Conservation (phyloP, 1,284 basidiomycete genomes). For the Boletus semigastroideus region DNA sequence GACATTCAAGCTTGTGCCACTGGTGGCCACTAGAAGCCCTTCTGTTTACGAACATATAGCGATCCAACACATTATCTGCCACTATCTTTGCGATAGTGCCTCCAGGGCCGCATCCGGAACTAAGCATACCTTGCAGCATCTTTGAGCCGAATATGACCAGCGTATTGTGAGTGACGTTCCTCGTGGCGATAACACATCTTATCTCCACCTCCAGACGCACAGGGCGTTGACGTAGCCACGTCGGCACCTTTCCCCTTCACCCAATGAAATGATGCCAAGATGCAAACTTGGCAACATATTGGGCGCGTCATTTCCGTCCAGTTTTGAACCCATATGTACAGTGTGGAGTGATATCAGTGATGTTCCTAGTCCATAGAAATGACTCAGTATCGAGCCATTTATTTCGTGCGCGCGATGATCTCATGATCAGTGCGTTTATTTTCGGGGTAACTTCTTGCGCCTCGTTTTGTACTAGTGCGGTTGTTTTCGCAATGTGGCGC, state of each 20-base stretch:
- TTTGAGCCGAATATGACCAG: not conserved
- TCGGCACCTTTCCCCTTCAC: not conserved
- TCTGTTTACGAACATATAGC: not conserved
- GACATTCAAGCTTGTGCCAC: too few species aligned
- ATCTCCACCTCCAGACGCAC: not conserved
- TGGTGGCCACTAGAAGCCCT: not conserved
- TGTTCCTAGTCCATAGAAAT: not conserved
- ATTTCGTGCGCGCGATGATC: not conserved
- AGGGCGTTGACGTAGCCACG: not conserved
- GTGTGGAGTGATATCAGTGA: not conserved
- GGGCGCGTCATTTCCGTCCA: not conserved
- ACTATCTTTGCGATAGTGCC: constrained; percentile 6
- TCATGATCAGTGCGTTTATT: not conserved
- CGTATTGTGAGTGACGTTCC: not conserved
- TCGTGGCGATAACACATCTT: not conserved
- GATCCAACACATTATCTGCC: not conserved
- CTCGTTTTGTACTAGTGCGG: not conserved
- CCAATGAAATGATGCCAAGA: not conserved
- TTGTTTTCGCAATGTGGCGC: not conserved
- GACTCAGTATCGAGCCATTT: not conserved
- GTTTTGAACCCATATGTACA: not conserved
- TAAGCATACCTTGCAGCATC: not conserved
- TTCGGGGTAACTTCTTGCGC: not conserved
- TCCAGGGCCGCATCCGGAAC: not conserved
- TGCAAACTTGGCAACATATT: not conserved